Evolutionary conservation across 176 grass and related monocot genomes (phyloP).

Genomic region (Oryza brachyantha): DNA sequence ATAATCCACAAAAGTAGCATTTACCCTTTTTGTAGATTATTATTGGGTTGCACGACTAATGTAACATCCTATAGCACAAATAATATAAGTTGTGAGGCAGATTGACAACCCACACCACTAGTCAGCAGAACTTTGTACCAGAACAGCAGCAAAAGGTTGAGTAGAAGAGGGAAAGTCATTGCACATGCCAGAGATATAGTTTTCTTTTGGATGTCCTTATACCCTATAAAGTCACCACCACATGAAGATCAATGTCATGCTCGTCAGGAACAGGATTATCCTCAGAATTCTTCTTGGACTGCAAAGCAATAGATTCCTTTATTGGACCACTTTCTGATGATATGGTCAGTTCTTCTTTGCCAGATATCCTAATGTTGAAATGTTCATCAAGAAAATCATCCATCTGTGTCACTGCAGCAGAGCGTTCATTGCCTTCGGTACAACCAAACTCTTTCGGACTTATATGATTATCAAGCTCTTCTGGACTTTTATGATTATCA

Average conservation of each 20-base stretch:
- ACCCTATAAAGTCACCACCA: constrained; percentile 39
- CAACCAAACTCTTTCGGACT: neutral
- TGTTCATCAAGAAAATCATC: constrained; percentile 35
- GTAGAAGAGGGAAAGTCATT: neutral
- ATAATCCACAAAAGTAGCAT: constrained; percentile 21
- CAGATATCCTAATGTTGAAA: constrained; percentile 36
- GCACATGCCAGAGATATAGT: constrained; percentile 14
- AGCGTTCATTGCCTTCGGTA: constrained; percentile 3
- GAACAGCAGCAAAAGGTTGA: constrained; percentile 9
- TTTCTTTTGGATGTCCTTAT: constrained; percentile 8
- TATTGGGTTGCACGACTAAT: constrained; percentile 26
- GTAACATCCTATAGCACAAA: constrained; percentile 24
- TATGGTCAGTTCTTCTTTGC: constrained; percentile 26
- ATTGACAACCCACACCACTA: constrained; percentile 19
- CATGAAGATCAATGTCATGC: constrained; percentile 45
- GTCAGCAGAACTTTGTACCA: constrained; percentile 24
- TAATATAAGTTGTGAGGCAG: constrained; percentile 13
- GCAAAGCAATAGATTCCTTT: constrained; percentile 39
- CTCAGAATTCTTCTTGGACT: constrained; percentile 24
- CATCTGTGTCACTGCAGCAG: constrained; percentile 25
- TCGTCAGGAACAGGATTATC: constrained; percentile 37
- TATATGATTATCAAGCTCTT: neutral
- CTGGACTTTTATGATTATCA: neutral
- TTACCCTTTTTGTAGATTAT: constrained; percentile 32
- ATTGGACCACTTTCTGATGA: constrained; percentile 29